phyloP scores from a whole-genome alignment of 805 yeast genomes.

The Yamadazyma akitaensis region DNA sequence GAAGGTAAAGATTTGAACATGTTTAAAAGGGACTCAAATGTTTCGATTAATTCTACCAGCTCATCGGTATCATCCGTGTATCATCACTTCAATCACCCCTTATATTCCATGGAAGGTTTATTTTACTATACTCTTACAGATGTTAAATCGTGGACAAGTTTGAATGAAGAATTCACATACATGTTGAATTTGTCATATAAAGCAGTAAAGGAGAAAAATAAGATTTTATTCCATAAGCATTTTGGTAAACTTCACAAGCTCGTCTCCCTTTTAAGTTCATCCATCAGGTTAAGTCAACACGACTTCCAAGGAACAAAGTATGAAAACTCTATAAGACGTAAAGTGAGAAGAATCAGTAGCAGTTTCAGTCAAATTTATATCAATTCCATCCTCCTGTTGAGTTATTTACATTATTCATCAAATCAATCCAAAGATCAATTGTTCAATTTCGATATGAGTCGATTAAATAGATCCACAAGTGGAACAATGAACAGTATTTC shows the following conservation, averaged over 20 bases:
- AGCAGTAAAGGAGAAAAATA: constrained; percentile 49
- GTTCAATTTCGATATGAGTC: constrained; percentile 28
- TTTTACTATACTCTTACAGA: constrained; percentile 63
- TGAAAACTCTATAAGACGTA: constrained; percentile 44
- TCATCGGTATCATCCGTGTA: constrained; percentile 19
- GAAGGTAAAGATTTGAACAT: constrained; percentile 8
- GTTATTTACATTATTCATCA: constrained; percentile 34
- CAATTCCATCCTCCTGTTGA: constrained; percentile 60
- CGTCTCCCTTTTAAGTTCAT: constrained; percentile 51
- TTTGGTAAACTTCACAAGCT: constrained; percentile 52
- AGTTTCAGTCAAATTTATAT: constrained; percentile 62
- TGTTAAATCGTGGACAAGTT: constrained; percentile 56
- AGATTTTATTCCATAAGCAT: constrained; percentile 51
- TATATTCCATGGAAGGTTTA: constrained; percentile 36
- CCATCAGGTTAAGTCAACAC: constrained; percentile 51
- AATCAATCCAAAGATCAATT: constrained; percentile 22
- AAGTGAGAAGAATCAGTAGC: constrained; percentile 50
- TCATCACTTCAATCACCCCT: constrained; percentile 42
- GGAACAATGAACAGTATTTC: constrained; percentile 10
- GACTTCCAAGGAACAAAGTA: constrained; percentile 48
- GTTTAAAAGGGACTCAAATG: constrained; percentile 37
- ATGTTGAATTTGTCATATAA: constrained; percentile 48
- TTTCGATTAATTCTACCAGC: constrained; percentile 19
- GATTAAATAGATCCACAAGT: constrained; percentile 21
- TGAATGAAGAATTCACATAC: constrained; percentile 46